Percentiles rank a stretch among this genome's conserved stretches.
phyloP scores from a whole-genome alignment of 371 early-diverging fungal species.

The Nematocida sp. region DNA sequence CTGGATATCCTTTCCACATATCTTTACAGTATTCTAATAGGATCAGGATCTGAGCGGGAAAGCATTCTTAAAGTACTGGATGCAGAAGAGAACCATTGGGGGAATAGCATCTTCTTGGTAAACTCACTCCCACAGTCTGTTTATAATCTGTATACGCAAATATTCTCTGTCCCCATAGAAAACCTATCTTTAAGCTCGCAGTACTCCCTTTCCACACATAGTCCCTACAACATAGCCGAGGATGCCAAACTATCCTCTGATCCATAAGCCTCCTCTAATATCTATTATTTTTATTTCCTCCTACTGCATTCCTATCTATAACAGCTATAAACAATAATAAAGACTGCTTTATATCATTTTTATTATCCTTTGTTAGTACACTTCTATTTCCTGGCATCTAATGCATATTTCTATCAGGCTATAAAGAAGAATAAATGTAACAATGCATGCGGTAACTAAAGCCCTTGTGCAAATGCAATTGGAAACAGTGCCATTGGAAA shows the following conservation, averaged over 20 bases:
- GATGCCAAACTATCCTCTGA: too few species aligned
- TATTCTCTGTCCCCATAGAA: neutral
- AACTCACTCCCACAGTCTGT: slow-evolving; percentile 16
- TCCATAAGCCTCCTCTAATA: too few species aligned
- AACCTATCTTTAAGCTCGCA: too few species aligned
- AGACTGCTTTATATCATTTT: too few species aligned
- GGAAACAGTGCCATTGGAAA: neutral
- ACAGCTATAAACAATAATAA: too few species aligned
- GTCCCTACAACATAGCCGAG: too few species aligned
- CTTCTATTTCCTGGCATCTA: neutral
- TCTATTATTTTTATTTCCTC: too few species aligned
- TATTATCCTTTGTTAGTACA: too few species aligned
- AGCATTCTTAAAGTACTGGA: neutral
- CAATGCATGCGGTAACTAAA: neutral
- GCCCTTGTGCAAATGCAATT: neutral
- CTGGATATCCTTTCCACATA: slow-evolving; percentile 13
- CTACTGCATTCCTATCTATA: too few species aligned
- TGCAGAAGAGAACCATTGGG: neutral
- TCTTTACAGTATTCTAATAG: neutral
- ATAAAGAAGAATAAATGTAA: neutral
- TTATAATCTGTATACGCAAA: neutral
- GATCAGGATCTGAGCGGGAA: neutral
- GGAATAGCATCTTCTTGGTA: neutral
- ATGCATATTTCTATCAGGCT: neutral
- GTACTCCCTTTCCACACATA: too few species aligned